Conservation (phyloP, 2,329 filamentous ascomycete species). For the Pseudogymnoascus sp. region DNA sequence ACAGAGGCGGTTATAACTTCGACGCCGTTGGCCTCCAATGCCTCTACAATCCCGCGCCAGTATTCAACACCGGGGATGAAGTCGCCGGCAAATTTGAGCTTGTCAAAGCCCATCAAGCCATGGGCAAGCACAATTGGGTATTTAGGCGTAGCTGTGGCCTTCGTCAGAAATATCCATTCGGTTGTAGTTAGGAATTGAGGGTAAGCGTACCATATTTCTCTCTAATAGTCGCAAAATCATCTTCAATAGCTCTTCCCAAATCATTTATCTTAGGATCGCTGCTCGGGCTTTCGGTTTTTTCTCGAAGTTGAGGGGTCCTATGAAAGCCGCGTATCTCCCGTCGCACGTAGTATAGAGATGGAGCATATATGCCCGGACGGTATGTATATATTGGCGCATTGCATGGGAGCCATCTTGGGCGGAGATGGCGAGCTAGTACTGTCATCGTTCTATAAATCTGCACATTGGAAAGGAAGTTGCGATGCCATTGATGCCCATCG, state of each 20-base stretch:
- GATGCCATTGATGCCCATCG: background rate
- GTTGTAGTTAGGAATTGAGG: background rate
- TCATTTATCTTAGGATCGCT: slow-evolving; percentile 43
- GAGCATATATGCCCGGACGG: background rate
- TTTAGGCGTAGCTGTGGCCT: slow-evolving; percentile 41
- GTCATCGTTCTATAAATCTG: slow-evolving; percentile 10
- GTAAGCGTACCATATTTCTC: slow-evolving; percentile 44
- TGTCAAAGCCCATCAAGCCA: slow-evolving; percentile 56
- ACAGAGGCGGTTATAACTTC: slow-evolving; percentile 55
- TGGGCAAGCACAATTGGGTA: slow-evolving; percentile 59
- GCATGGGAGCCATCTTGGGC: background rate
- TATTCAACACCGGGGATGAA: slow-evolving; percentile 52
- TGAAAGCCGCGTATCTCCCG: background rate
- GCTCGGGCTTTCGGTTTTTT: slow-evolving; percentile 14
- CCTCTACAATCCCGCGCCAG: slow-evolving; percentile 58
- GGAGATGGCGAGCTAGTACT: background rate
- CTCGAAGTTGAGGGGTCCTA: background rate
- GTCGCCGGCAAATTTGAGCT: slow-evolving; percentile 42
- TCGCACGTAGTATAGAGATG: background rate
- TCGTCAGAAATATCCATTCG: slow-evolving; percentile 6
- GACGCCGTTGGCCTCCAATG: slow-evolving; percentile 44
- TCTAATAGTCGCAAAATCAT: slow-evolving; percentile 54
- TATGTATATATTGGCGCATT: background rate
- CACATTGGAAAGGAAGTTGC: background rate
- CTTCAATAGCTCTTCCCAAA: slow-evolving; percentile 46